phyloP scores from a whole-genome alignment of 108 stramenopile species.

The Pseudonitzschia multistriata region DNA sequence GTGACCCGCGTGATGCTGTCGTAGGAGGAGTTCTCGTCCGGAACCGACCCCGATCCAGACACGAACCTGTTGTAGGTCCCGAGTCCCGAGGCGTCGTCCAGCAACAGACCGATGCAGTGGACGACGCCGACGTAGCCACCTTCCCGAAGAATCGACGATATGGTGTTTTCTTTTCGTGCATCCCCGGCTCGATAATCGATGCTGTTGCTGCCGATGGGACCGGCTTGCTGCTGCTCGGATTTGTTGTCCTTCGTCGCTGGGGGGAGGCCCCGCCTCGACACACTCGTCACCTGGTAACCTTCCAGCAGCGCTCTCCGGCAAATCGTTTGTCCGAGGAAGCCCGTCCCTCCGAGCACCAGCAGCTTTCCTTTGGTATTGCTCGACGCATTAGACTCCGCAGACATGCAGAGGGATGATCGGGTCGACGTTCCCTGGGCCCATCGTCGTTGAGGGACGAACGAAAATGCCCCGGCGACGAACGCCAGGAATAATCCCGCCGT shows the following conservation, averaged over 20 bases:
- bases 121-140: conserved; percentile 35
- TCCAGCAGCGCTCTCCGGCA: conserved; percentile 39
- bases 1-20: conserved; percentile 79
- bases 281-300: conserved; percentile 44
- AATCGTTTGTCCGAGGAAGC: conserved; percentile 51
- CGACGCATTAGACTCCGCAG: background rate
- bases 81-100: conserved; percentile 75
- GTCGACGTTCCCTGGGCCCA: background rate
- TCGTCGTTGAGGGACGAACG: background rate
- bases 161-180: conserved; percentile 34
- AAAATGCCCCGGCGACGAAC: background rate
- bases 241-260: conserved; percentile 6
- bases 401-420: background rate
- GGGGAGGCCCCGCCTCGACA: conserved; percentile 47
- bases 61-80: conserved; percentile 65
- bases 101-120: conserved; percentile 64
- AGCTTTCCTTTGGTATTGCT: conserved; percentile 14
- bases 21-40: conserved; percentile 68
- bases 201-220: background rate
- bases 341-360: conserved; percentile 37
- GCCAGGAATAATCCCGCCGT: background rate
- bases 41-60: conserved; percentile 70
- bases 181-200: conserved; percentile 51
- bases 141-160: conserved; percentile 40
- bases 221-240: background rate